A percentile compares a stretch with the other conserved stretches of the same genome.
Conservation (phyloP, 345 rosid genomes). For the Heritiera littoralis region DNA sequence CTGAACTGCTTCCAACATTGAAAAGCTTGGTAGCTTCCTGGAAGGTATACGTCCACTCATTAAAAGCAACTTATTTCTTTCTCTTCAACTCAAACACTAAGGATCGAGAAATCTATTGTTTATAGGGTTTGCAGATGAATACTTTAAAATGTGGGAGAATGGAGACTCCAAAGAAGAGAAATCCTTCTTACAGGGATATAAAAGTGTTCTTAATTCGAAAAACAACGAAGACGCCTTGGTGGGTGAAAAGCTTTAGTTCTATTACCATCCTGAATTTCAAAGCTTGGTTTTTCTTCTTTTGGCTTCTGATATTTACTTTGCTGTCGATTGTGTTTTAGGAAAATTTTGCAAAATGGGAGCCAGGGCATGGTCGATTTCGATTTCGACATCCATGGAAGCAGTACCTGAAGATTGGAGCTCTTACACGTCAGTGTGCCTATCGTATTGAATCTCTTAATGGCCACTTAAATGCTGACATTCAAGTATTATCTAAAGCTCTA, state of each 20-base stretch:
- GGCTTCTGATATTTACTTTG: neutral
- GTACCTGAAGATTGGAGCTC: slow-evolving; percentile 53
- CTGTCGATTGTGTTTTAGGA: slow-evolving; percentile 40
- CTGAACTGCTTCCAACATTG: slow-evolving; percentile 50
- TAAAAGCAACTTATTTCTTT: neutral
- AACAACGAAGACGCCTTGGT: slow-evolving; percentile 73
- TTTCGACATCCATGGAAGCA: slow-evolving; percentile 81
- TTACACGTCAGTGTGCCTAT: slow-evolving; percentile 59
- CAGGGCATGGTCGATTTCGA: slow-evolving; percentile 69
- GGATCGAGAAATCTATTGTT: too few relatives aligned
- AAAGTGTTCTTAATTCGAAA: slow-evolving; percentile 65
- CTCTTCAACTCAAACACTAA: too few relatives aligned
- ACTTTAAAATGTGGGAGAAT: slow-evolving; percentile 33
- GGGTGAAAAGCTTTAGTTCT: slow-evolving; percentile 13
- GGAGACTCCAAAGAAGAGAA: slow-evolving; percentile 33
- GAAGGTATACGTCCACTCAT: slow-evolving; percentile 40
- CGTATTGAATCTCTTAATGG: slow-evolving; percentile 61
- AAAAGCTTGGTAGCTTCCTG: slow-evolving; percentile 56
- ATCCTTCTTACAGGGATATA: slow-evolving; percentile 46
- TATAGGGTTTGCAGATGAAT: slow-evolving; percentile 67
- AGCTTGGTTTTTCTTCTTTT: neutral
- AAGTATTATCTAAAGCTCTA: slow-evolving; percentile 31
- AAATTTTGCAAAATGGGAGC: slow-evolving; percentile 85
- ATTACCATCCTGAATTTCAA: neutral
- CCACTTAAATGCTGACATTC: slow-evolving; percentile 36